Evolutionary conservation across 2,329 filamentous ascomycete genomes (phyloP).

Genomic region (Beauveria sp.): DNA sequence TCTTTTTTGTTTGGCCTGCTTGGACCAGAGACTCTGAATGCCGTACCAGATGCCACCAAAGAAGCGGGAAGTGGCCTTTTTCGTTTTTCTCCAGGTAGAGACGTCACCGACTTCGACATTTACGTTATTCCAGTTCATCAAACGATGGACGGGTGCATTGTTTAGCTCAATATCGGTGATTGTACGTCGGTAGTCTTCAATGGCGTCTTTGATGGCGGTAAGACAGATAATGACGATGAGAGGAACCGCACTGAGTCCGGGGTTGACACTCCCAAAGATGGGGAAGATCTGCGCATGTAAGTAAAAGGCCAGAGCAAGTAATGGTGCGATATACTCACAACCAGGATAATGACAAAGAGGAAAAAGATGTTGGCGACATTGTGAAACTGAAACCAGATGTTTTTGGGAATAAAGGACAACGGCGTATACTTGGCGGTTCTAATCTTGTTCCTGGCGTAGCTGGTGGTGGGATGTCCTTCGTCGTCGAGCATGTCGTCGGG

Average conservation of each 20-base stretch:
- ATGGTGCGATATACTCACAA: constrained; percentile 51
- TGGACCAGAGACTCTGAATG: constrained; percentile 41
- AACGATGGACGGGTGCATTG: constrained; percentile 86
- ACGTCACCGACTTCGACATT: constrained; percentile 85
- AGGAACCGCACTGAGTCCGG: constrained; percentile 81
- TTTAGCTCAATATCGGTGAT: constrained; percentile 89
- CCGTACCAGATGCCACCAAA: constrained; percentile 46
- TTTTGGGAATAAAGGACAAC: constrained; percentile 90
- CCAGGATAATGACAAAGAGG: constrained; percentile 88
- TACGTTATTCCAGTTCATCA: constrained; percentile 85
- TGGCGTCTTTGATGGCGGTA: constrained; percentile 87
- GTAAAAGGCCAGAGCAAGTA: constrained; percentile 8
- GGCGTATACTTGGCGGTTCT: constrained; percentile 96
- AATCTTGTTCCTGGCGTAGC: constrained; percentile 90
- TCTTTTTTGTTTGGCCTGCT: constrained; percentile 41
- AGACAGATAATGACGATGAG: constrained; percentile 86
- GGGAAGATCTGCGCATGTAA: constrained; percentile 67
- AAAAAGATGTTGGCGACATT: constrained; percentile 99
- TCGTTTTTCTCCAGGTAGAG: constrained; percentile 77
- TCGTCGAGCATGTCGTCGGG: constrained; percentile 70
- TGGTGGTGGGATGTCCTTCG: constrained; percentile 62
- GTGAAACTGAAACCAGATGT: constrained; percentile 95
- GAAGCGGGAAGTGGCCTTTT: constrained; percentile 71
- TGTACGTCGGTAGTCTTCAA: constrained; percentile 91
- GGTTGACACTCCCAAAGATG: constrained; percentile 89